Evolutionary conservation across 169 alveolate species (phyloP).

Genomic region (Plasmodium knowlesi): DNA sequence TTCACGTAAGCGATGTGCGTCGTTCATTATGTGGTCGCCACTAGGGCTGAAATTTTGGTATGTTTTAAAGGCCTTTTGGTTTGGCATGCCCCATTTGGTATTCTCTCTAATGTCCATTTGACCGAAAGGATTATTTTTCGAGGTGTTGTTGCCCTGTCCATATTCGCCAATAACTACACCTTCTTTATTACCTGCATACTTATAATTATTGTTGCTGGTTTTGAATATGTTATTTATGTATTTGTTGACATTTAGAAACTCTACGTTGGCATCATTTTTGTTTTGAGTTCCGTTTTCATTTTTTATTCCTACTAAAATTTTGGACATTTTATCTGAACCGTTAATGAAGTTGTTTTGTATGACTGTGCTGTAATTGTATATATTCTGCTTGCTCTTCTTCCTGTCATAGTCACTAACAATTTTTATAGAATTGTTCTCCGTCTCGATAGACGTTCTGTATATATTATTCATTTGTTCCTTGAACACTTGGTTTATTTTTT

Average conservation of each 20-base stretch:
- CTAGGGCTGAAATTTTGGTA: neutral
- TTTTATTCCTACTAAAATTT: slow-evolving; percentile 16
- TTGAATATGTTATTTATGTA: slow-evolving; percentile 38
- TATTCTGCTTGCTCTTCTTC: neutral
- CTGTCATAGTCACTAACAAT: slow-evolving; percentile 4
- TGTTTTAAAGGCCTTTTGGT: neutral
- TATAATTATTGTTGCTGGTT: slow-evolving; percentile 20
- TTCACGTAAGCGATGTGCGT: neutral
- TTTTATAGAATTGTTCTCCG: neutral
- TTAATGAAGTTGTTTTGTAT: slow-evolving; percentile 27
- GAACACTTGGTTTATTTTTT: neutral
- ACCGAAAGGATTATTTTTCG: neutral
- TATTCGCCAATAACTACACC: neutral
- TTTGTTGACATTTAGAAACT: slow-evolving; percentile 16
- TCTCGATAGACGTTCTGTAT: neutral
- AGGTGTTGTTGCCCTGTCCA: neutral
- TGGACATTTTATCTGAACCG: slow-evolving; percentile 20
- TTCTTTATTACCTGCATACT: neutral
- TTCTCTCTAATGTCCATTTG: neutral
- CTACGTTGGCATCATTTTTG: slow-evolving; percentile 21
- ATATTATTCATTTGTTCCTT: neutral
- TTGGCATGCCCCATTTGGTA: neutral
- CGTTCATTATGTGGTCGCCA: neutral
- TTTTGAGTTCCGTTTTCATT: slow-evolving; percentile 12
- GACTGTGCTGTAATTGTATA: slow-evolving; percentile 21